Evolutionary conservation across 768 basidiomycete genomes (phyloP), one percentile per base, ranked within the genome.

Genomic region (Leccinellum rugosiceps): DNA sequence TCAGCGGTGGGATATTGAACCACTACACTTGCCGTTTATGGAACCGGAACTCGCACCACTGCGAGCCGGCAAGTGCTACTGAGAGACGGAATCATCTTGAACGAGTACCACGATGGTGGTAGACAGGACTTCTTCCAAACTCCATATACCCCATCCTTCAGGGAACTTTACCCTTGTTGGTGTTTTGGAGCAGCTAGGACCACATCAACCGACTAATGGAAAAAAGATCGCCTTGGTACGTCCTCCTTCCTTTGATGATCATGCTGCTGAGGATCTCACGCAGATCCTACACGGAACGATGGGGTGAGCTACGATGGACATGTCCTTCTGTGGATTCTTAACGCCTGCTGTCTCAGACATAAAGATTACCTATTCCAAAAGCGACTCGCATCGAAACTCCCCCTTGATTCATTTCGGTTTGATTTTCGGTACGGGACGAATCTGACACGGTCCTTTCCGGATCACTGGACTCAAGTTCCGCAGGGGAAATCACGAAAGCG

Each of bases 281-380:
- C 66, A 92, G 90, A 87, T 92, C 61, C 73, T 92, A 8, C 90
- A 93, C 69, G 90, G 90, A 49, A 79, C 83, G 23, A 78, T 90
- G 80, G 90, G 90, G 90, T 88, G 69, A 72, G 80, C 64, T 46
- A 48, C 35, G 19, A 14, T 26, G 21, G 41, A 48, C 30, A 31
- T 25, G 3, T n/a, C 26, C n/a, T 23, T 25, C 53, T 34, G 14
- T 34, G 7, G 4, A 21, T 30, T 5, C 43, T 35, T 11, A 13
- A 9, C 43, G 17, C 61, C 23, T 26, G 30, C 49, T 46, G 15
- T 49, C 65, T 49, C 71, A 92, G 90, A 65, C 91, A 93, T 71
- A 92, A 92, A 64, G 87, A 93, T 68, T 93, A 93, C 73, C 69
- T 93, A 49, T 92, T 87, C 76, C 87, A 88, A 71, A 86, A 85